These are phyloP conservation scores for Diaporthe vexans DNA, from an alignment of 2,329 filamentous ascomycete species.

Conservation along the genomic window DNA sequence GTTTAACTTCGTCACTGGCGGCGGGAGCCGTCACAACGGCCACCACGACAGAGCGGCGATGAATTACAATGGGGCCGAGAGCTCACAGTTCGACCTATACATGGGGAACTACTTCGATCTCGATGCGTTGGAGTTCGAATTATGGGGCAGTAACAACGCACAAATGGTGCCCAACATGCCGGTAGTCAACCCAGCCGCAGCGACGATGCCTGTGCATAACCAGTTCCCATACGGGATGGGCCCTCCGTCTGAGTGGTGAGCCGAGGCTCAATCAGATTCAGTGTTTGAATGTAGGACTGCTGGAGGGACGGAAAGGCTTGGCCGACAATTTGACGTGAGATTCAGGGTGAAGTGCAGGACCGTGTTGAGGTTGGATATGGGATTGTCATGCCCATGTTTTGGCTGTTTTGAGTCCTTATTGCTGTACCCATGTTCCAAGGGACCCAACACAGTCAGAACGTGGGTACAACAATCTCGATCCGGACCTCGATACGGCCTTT, in stretches of 20 bases:
- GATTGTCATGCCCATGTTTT: too few relatives aligned
- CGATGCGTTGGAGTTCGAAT: constrained; percentile 60
- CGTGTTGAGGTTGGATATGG: too few relatives aligned
- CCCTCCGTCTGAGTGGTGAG: constrained; percentile 44
- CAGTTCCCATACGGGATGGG: constrained; percentile 46
- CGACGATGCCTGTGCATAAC: constrained; percentile 21
- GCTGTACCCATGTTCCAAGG: too few relatives aligned
- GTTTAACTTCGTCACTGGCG: constrained; percentile 11
- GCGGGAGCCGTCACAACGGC: not conserved
- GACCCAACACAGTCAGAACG: too few relatives aligned
- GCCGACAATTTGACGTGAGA: too few relatives aligned
- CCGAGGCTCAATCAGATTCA: not conserved
- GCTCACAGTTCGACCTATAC: constrained; percentile 57
- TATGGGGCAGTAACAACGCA: constrained; percentile 52
- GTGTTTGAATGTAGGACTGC: not conserved
- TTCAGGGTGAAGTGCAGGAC: too few relatives aligned
- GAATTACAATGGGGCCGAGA: constrained; percentile 43
- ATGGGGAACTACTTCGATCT: constrained; percentile 60
- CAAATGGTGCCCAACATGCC: constrained; percentile 29
- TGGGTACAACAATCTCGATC: too few relatives aligned
- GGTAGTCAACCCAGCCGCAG: constrained; percentile 1
- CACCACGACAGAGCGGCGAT: constrained; percentile 12
- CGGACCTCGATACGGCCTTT: too few relatives aligned
- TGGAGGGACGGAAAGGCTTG: too few relatives aligned
- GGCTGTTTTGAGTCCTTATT: too few relatives aligned